Evolutionary conservation across 1,284 basidiomycete genomes (phyloP).

Genomic region (Tremellales sp.): DNA sequence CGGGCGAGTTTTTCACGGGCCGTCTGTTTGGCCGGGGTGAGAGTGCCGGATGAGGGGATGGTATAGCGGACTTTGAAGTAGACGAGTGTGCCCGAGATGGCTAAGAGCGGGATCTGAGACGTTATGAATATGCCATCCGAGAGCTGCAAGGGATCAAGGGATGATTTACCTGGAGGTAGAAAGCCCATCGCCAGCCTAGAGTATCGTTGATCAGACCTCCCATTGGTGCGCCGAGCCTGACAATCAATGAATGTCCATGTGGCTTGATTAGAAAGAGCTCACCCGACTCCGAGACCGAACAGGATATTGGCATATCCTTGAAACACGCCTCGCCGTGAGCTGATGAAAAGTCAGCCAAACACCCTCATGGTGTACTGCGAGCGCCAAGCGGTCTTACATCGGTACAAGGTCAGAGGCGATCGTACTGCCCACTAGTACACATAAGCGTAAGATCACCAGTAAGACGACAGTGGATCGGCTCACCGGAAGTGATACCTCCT

Average conservation of each 20-base stretch:
- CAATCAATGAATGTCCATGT: constrained; percentile 10
- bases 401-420: constrained; percentile 56
- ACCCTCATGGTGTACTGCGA: constrained; percentile 4
- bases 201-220: constrained; percentile 80
- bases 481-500: constrained; percentile 57
- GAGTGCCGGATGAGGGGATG: constrained; percentile 51
- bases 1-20: constrained; percentile 63
- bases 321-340: constrained; percentile 78
- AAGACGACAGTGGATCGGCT: too few species aligned
- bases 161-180: constrained; percentile 60
- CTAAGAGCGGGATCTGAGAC: constrained; percentile 67
- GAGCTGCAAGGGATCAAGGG: background rate
- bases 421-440: constrained; percentile 32
- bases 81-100: constrained; percentile 65
- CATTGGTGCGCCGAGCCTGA: constrained; percentile 72
- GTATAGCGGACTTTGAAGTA: constrained; percentile 61
- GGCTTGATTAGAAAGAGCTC: constrained; percentile 62
- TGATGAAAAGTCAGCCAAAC: constrained; percentile 41
- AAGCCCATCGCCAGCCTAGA: constrained; percentile 63
- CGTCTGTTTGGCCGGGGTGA: constrained; percentile 59
- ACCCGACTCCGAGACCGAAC: constrained; percentile 36
- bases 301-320: constrained; percentile 82
- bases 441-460: too few species aligned
- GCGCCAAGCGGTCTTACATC: constrained; percentile 56
- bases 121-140: too few species aligned